Percentiles rank a stretch among this genome's conserved stretches.
Conservation (phyloP, 345 rosid genomes). For the Durio zibethinus region DNA sequence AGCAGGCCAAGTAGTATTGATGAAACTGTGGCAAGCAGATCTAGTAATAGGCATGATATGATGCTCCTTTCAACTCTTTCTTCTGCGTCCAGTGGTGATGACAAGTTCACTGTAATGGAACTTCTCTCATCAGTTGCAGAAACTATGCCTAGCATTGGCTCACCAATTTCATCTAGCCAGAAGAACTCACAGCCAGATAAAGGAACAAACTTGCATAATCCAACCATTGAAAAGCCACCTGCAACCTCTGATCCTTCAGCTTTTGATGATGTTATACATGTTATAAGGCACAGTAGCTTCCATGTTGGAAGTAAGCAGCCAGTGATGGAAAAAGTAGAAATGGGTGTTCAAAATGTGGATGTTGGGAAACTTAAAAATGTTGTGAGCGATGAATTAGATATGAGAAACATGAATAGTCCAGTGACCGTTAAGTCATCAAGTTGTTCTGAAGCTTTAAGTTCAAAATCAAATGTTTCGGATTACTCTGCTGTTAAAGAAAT, state of each 20-base stretch:
- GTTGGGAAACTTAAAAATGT: constrained; percentile 76
- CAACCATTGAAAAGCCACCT: constrained; percentile 38
- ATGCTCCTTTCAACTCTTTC: constrained; percentile 28
- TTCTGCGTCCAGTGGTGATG: constrained; percentile 48
- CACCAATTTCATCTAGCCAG: constrained; percentile 31
- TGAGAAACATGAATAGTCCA: constrained; percentile 37
- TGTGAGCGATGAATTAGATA: constrained; percentile 68
- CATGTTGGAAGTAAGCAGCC: constrained; percentile 86
- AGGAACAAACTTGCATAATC: constrained; percentile 34
- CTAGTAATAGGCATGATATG: constrained; percentile 29
- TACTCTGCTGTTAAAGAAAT: constrained; percentile 4
- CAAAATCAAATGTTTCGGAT: constrained; percentile 40
- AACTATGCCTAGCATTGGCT: constrained; percentile 28
- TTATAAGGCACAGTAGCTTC: constrained; percentile 79
- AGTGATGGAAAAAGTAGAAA: constrained; percentile 74
- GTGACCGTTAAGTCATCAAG: constrained; percentile 36
- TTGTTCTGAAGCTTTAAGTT: constrained; percentile 38
- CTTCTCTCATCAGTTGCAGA: constrained; percentile 47
- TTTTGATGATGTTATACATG: constrained; percentile 84
- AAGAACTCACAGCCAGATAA: constrained; percentile 41
- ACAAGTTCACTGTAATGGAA: constrained; percentile 69
- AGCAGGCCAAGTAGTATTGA: background rate
- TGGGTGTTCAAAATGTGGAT: constrained; percentile 70
- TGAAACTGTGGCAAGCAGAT: constrained; percentile 24
- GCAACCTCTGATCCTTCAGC: constrained; percentile 51